phyloP scores from a whole-genome alignment of 176 grass and related monocot genomes.

The Coix lacrymajobi region DNA sequence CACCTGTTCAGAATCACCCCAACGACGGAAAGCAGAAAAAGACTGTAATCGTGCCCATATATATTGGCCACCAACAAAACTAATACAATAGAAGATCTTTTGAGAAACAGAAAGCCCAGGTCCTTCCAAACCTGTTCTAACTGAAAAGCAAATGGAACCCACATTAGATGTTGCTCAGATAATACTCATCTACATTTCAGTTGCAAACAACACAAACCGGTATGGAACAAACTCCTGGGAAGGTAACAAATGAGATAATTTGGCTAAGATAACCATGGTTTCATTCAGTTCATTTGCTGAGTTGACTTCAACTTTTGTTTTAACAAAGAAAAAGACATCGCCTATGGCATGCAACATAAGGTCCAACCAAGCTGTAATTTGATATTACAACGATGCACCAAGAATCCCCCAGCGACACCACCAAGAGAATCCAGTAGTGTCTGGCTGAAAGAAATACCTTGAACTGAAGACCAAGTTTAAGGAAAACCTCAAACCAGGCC shows the following conservation, averaged over 20 bases:
- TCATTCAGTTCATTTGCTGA: neutral
- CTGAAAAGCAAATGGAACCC: constrained; percentile 34
- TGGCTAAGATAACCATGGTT: neutral
- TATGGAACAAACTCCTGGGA: neutral
- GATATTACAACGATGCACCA: too few species aligned
- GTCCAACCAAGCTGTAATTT: neutral
- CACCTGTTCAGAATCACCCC: constrained; percentile 97
- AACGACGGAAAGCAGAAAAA: constrained; percentile 89
- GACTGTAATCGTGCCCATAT: constrained; percentile 75
- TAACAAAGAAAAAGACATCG: neutral
- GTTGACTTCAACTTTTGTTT: neutral
- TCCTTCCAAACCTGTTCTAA: constrained; percentile 92
- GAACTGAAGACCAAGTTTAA: too few species aligned
- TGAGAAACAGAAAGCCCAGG: constrained; percentile 85
- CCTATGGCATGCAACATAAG: neutral
- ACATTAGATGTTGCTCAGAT: constrained; percentile 21
- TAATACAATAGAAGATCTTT: constrained; percentile 83
- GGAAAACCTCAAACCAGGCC: too few species aligned
- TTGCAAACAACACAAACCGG: neutral
- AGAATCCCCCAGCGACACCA: too few species aligned
- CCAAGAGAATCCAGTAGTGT: too few species aligned
- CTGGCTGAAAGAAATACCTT: too few species aligned
- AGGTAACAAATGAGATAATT: neutral
- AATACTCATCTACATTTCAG: neutral
- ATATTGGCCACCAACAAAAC: constrained; percentile 83